phyloP scores from a whole-genome alignment of 805 yeast genomes.

The Yamadazyma takamatsuzukensis region DNA sequence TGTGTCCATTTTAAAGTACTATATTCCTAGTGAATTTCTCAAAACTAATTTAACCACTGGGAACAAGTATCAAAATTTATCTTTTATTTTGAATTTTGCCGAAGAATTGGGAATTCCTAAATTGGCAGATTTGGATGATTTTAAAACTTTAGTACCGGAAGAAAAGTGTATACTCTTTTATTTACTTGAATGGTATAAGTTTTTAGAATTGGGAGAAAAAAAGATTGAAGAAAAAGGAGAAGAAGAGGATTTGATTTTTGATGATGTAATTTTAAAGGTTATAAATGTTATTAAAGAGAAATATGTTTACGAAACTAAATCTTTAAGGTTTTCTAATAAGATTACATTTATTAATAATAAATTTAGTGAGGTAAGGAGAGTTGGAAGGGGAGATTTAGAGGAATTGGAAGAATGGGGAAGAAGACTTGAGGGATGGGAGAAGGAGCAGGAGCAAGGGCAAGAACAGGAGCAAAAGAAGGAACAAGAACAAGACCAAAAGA shows the following conservation, averaged over 20 bases:
- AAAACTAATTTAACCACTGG: conserved; percentile 25
- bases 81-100: conserved; percentile 39
- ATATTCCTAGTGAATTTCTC: conserved; percentile 13
- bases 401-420: no score
- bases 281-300: conserved; percentile 17
- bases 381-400: no score
- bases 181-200: conserved; percentile 55
- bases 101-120: conserved; percentile 46
- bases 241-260: conserved; percentile 4
- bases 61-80: conserved; percentile 25
- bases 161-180: conserved; percentile 59
- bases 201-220: conserved; percentile 20
- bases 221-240: conserved; percentile 1
- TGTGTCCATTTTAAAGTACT: conserved; percentile 31
- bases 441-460: no score
- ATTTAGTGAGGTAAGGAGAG: no score
- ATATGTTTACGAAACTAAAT: conserved; percentile 28
- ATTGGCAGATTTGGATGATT: conserved; percentile 54
- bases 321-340: conserved; percentile 26
- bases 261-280: conserved; percentile 12
- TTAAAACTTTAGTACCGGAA: conserved; percentile 48
- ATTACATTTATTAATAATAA: conserved; percentile 12
- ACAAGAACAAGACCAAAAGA: no score
- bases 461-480: no score
- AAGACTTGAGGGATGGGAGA: no score